Base-by-base conservation (phyloP, 129 eudicot genomes). In the Pulicaria dysenterica region DNA sequence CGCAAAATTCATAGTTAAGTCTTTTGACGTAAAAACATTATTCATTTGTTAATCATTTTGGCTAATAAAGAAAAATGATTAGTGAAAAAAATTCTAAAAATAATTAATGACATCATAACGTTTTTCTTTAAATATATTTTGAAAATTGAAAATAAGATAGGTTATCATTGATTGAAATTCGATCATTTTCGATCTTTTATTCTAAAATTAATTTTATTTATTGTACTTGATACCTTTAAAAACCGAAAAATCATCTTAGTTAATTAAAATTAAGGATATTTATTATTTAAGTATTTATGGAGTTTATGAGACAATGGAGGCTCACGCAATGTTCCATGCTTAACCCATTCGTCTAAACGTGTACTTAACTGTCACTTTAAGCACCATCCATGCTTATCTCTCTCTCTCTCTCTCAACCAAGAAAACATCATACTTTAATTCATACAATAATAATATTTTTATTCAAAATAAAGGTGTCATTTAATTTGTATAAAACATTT, bases 261-360 rank as follows among this genome's bases (percentile, higher is more conserved):
- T 3, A 15, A 64, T 10, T 4, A 16, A 17, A 17, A 55, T 16
- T 55, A 4, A 9, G n/a, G 2, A 67, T 67, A 51, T 42, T 50
- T 48, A n/a, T 13, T 40, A 40, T 8, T 7, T 5, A 60, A 73
- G 77, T 47, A 61, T 61, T 73, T 50, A 48, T 34, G 19, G 70
- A 73, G 61, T 36, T 61, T 60, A 60, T 70, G 77, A 39, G 61
- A 73, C 78, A 24, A 73, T 73, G 70, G n/a, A 61, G 61, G 51
- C 51, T 73, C 78, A 73, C 78, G 78, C 78, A 73, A 73, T 61
- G 70, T 61, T 73, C 70, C 77, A 73, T 73, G 77, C 77, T 60
- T 73, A 61, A 48, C 69, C 78, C 78, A 73, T 73, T 61, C 70
- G 53, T 44, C 70, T 38, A 60, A 73, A 73, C 78, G 78, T 73